Evolutionary conservation across 257 asterid genomes (phyloP).

Genomic region (Penstemon newberryi): DNA sequence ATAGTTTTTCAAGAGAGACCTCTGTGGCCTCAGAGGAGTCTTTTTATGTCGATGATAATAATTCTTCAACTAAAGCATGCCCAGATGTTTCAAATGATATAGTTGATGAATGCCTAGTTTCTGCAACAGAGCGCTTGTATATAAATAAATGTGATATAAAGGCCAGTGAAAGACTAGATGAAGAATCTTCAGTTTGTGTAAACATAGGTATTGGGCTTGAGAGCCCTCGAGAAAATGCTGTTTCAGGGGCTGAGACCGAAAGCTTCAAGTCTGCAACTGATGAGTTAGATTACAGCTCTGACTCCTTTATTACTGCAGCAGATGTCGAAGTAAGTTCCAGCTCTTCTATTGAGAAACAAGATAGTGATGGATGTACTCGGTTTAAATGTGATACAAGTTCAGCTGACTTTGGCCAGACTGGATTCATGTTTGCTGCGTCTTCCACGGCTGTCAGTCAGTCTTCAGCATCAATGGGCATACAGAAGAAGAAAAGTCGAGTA

Average conservation of each 20-base stretch:
- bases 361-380: slow-evolving; percentile 54
- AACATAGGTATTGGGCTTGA: slow-evolving; percentile 41
- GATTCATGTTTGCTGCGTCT: slow-evolving; percentile 73
- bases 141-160: slow-evolving; percentile 45
- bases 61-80: slow-evolving; percentile 43
- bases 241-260: slow-evolving; percentile 83
- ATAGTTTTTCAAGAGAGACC: slow-evolving; percentile 56
- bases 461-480: slow-evolving; percentile 42
- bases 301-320: slow-evolving; percentile 68
- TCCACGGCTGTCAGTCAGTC: slow-evolving; percentile 53
- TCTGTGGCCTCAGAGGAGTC: slow-evolving; percentile 76
- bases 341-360: slow-evolving; percentile 51
- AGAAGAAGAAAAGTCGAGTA: slow-evolving; percentile 60
- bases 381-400: slow-evolving; percentile 40
- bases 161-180: slow-evolving; percentile 33
- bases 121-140: slow-evolving; percentile 47
- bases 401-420: slow-evolving; percentile 46
- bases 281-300: slow-evolving; percentile 68
- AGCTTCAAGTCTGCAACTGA: slow-evolving; percentile 87
- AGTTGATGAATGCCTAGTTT: slow-evolving; percentile 51
- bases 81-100: slow-evolving; percentile 40
- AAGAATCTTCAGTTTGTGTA: slow-evolving; percentile 32
- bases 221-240: slow-evolving; percentile 57
- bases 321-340: slow-evolving; percentile 64
- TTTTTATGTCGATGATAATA: slow-evolving; percentile 42